Evolutionary conservation across 2,329 filamentous ascomycete genomes (phyloP).

Genomic region (Hymenoscyphus infarciens): DNA sequence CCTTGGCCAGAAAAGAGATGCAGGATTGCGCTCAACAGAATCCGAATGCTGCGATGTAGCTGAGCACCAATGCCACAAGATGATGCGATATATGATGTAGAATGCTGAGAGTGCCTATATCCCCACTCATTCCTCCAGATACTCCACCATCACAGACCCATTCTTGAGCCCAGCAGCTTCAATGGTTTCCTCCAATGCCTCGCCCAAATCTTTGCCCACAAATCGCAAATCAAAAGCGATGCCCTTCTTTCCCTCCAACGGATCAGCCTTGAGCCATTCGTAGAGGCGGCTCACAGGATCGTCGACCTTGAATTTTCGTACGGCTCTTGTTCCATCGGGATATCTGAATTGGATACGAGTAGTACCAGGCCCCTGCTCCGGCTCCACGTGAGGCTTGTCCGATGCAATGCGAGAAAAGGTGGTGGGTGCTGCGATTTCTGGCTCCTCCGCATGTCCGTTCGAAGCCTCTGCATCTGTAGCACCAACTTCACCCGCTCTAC

Average conservation of each 20-base stretch:
- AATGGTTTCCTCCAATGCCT: slow-evolving; percentile 68
- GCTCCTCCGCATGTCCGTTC: slow-evolving; percentile 26
- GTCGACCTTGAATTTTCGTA: slow-evolving; percentile 74
- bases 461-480: slow-evolving; percentile 36
- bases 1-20: not conserved
- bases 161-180: slow-evolving; percentile 83
- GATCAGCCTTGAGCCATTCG: slow-evolving; percentile 92
- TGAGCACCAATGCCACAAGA: slow-evolving; percentile 7
- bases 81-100: slow-evolving; percentile 2
- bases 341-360: slow-evolving; percentile 93
- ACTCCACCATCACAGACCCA: slow-evolving; percentile 94
- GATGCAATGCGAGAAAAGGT: slow-evolving; percentile 70
- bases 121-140: slow-evolving; percentile 50
- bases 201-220: slow-evolving; percentile 83
- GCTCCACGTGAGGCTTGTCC: slow-evolving; percentile 72
- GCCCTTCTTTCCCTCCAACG: slow-evolving; percentile 74
- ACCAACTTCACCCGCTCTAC: slow-evolving; percentile 42
- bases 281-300: slow-evolving; percentile 82
- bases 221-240: slow-evolving; percentile 82
- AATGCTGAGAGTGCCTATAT: not conserved
- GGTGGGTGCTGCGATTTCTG: slow-evolving; percentile 32
- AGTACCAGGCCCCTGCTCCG: slow-evolving; percentile 64
- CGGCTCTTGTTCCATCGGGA: slow-evolving; percentile 70
- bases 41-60: not conserved
- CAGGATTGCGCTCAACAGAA: not conserved